phyloP scores from a whole-genome alignment of 2,329 filamentous ascomycete species.

The Botrytis fragariae region DNA sequence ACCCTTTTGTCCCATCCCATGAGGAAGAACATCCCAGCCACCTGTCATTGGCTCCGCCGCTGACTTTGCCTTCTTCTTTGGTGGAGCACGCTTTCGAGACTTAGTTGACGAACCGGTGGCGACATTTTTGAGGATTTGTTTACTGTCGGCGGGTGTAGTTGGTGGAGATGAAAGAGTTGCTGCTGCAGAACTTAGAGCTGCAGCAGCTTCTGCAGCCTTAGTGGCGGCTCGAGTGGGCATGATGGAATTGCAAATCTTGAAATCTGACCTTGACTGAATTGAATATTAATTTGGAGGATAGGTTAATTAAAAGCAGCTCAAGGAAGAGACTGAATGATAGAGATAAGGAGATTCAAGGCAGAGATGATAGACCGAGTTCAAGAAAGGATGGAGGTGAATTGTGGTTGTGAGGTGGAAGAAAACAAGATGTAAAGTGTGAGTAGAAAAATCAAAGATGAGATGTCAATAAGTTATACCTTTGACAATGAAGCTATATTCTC shows the following conservation, averaged over 20 bases:
- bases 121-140: neutral
- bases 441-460: neutral
- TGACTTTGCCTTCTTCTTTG: conserved; percentile 18
- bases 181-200: neutral
- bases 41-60: conserved; percentile 24
- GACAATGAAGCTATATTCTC: neutral
- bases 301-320: neutral
- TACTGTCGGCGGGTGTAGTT: neutral
- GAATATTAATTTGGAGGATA: neutral
- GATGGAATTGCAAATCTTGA: neutral
- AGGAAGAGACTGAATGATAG: neutral
- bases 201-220: conserved; percentile 3
- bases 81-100: conserved; percentile 20
- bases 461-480: neutral
- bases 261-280: neutral
- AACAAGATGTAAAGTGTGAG: neutral
- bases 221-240: conserved; percentile 18
- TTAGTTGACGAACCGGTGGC: conserved; percentile 6
- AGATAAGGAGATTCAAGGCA: neutral
- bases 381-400: neutral
- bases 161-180: conserved; percentile 15
- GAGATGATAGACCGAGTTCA: neutral
- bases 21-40: conserved; percentile 49
- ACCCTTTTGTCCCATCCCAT: conserved; percentile 49
- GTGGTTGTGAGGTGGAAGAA: neutral